These are phyloP conservation scores for Oldenlandia corymbosa DNA, from an alignment of 257 asterid species.

Conservation along the genomic window DNA sequence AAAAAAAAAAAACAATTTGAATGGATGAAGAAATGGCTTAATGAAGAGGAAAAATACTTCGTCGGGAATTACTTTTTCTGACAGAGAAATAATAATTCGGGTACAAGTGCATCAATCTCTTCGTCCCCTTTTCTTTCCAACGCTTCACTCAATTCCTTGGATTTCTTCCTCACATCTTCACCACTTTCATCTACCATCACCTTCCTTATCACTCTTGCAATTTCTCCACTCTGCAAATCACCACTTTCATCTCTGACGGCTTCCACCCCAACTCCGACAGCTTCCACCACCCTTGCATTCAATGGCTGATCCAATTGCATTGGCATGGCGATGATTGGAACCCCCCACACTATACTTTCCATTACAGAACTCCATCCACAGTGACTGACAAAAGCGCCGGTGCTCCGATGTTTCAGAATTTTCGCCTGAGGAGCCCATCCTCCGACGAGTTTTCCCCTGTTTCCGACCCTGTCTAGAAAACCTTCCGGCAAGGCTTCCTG, in stretches of 20 bases:
- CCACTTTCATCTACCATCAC: slow-evolving; percentile 7
- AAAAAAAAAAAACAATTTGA: too few relatives aligned
- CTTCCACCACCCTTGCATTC: slow-evolving; percentile 15
- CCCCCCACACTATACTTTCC: slow-evolving; percentile 38
- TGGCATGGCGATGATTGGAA: slow-evolving; percentile 45
- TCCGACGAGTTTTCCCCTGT: slow-evolving; percentile 31
- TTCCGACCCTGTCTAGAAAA: slow-evolving; percentile 25
- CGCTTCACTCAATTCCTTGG: slow-evolving; percentile 2
- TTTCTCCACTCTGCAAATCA: slow-evolving; percentile 14
- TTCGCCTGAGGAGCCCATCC: slow-evolving; percentile 47
- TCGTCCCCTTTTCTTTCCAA: slow-evolving; percentile 10
- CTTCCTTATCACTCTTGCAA: neutral
- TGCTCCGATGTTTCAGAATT: slow-evolving; percentile 31
- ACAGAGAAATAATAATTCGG: neutral
- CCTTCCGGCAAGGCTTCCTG: slow-evolving; percentile 18
- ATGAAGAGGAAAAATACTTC: too few relatives aligned
- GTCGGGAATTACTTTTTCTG: slow-evolving; percentile 15
- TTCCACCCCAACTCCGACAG: slow-evolving; percentile 28
- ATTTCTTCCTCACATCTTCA: neutral
- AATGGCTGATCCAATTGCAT: slow-evolving; percentile 43
- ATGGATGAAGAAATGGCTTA: too few relatives aligned
- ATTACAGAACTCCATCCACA: slow-evolving; percentile 51
- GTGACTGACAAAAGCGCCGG: slow-evolving; percentile 16
- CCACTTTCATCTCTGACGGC: slow-evolving; percentile 26
- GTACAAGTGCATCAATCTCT: neutral